Evolutionary conservation across 2,329 filamentous ascomycete species (phyloP).

Genomic region (Lasiodiplodia citricola): DNA sequence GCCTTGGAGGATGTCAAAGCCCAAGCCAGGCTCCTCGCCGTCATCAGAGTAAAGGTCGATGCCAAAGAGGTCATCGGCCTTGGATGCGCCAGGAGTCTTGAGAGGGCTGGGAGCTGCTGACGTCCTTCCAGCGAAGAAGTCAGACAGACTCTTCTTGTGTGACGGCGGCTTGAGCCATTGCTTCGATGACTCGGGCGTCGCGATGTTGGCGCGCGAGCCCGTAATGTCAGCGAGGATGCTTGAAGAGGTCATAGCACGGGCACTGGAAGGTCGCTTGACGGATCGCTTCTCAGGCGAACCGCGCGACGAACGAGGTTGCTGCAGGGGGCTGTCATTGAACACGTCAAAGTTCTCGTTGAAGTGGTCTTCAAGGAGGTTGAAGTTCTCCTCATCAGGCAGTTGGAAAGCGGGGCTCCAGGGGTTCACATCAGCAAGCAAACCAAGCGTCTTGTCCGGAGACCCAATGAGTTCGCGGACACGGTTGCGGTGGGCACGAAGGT

Average conservation of each 20-base stretch:
- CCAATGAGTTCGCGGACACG: slow-evolving; percentile 81
- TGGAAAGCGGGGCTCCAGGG: slow-evolving; percentile 70
- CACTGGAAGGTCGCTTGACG: slow-evolving; percentile 63
- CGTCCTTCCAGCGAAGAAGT: slow-evolving; percentile 27
- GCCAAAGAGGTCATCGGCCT: slow-evolving; percentile 59
- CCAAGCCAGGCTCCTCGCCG: slow-evolving; percentile 62
- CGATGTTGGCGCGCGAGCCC: slow-evolving; percentile 59
- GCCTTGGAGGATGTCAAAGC: slow-evolving; percentile 74
- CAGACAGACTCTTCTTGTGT: slow-evolving; percentile 18
- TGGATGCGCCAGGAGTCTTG: slow-evolving; percentile 20
- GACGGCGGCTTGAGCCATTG: slow-evolving; percentile 52
- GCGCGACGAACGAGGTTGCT: slow-evolving; percentile 50
- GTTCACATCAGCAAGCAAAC: slow-evolving; percentile 37
- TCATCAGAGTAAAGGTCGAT: slow-evolving; percentile 65
- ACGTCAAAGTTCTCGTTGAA: slow-evolving; percentile 66
- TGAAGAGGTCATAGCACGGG: slow-evolving; percentile 66
- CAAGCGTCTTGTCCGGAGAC: slow-evolving; percentile 69
- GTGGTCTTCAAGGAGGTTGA: slow-evolving; percentile 55
- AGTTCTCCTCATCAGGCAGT: slow-evolving; percentile 63
- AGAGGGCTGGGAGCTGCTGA: slow-evolving; percentile 21
- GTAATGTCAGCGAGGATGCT: slow-evolving; percentile 68
- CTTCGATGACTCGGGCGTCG: slow-evolving; percentile 52
- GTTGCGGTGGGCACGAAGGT: slow-evolving; percentile 84
- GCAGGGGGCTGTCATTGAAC: slow-evolving; percentile 55
- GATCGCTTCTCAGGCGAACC: slow-evolving; percentile 72